Evolutionary conservation across 768 basidiomycete species (phyloP), one percentile per base, ranked within the genome.

Genomic region (Phallus indusiatus): DNA sequence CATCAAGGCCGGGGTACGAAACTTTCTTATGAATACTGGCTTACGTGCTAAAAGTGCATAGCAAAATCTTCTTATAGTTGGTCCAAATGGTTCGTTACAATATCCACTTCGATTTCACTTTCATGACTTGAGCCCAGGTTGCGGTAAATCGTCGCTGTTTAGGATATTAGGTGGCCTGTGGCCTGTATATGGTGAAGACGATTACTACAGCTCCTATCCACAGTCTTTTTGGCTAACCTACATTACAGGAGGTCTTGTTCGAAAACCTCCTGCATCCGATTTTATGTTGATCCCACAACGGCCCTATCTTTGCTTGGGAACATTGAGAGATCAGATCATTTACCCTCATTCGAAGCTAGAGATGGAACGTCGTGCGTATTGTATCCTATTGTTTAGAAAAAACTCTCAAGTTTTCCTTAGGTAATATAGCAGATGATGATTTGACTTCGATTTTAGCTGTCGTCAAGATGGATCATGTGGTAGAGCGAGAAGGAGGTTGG

Each of bases 401-500:
- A 17, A 17, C 51, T 55, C 14, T 49, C 21, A 53, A 17, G 14
- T 14, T 48, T 20, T 24, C 20, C 34, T 21, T 64, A 85, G 86
- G 85, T 20, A 85, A 85, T 6, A 72, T 85, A 37, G 85, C 83
- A 17, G 95, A 99, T 66, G 73, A 75, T 0, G 83, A 94, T 64
- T 75, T 98, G 46, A 73, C 87, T 18, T 65, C 72, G 22, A 84
- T 96, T 54, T 75, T 99, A 46, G 73, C 81, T 8, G 76, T 84
- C 12, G 87, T 99, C 28, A 84, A 93, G 62, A 90, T 98, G 85
- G 85, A 84, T 46, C 73, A 76, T 66, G 81, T 97, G 52, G 89
- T 97, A 6, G 89, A 91, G 66, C 81, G 94, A 22, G 95, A 98
- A 72, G 95, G 95, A n/a, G 95, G 95, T 12, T 97, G 94, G 94